These are phyloP conservation scores for Lagenidium giganteum DNA, from an alignment of 352 stramenopile genomes.

Conservation along the genomic window DNA sequence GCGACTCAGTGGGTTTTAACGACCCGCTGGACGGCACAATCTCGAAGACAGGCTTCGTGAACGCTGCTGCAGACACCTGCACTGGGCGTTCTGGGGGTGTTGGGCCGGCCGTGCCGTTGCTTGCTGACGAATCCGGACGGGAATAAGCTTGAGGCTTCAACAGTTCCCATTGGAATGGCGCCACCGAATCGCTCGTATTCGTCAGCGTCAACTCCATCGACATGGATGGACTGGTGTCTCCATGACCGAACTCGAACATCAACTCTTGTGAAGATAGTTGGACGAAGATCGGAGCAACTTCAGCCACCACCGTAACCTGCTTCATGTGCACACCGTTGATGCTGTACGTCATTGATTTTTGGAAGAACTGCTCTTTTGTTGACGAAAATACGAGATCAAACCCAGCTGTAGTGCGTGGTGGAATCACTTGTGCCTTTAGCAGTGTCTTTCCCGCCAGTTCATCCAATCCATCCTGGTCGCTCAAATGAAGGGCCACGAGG, in stretches of 20 bases:
- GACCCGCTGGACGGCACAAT: slow-evolving; percentile 39
- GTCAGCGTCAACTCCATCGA: slow-evolving; percentile 64
- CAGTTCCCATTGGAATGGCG: slow-evolving; percentile 78
- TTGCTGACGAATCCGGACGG: slow-evolving; percentile 58
- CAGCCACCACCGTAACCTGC: slow-evolving; percentile 80
- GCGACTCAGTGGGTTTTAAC: slow-evolving; percentile 22
- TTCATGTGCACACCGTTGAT: slow-evolving; percentile 84
- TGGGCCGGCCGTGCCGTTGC: slow-evolving; percentile 22
- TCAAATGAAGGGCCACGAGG: slow-evolving; percentile 55
- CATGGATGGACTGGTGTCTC: slow-evolving; percentile 44
- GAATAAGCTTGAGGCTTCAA: slow-evolving; percentile 8
- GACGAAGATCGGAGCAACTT: slow-evolving; percentile 88
- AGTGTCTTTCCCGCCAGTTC: slow-evolving; percentile 53
- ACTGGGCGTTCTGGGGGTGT: slow-evolving; percentile 11
- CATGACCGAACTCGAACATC: slow-evolving; percentile 70
- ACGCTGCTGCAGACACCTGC: neutral
- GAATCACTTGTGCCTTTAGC: slow-evolving; percentile 82
- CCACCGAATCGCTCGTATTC: slow-evolving; percentile 89
- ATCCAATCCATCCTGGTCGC: slow-evolving; percentile 30
- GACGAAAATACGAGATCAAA: slow-evolving; percentile 90
- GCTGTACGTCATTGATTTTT: slow-evolving; percentile 74
- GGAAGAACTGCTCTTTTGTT: slow-evolving; percentile 74
- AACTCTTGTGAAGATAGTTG: slow-evolving; percentile 50
- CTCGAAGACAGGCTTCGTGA: slow-evolving; percentile 40
- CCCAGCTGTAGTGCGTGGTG: slow-evolving; percentile 62